These are phyloP conservation scores for Chytriomyces hyalinus DNA, from an alignment of 192 early-diverging fungal species.

Conservation along the genomic window DNA sequence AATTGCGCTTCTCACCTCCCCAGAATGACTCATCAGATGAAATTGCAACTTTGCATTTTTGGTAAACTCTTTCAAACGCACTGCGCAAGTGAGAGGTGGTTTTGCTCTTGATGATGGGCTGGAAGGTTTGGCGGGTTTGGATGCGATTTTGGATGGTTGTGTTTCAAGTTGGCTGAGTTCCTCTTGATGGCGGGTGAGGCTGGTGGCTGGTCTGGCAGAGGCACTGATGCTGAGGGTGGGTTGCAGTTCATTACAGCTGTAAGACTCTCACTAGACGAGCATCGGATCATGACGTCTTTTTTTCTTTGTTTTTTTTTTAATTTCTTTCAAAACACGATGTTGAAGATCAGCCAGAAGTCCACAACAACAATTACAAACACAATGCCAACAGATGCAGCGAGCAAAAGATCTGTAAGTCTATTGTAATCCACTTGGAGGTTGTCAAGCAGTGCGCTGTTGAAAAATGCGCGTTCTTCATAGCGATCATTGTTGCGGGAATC, in stretches of 20 bases:
- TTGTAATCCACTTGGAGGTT: background rate
- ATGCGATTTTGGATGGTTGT: too few species aligned
- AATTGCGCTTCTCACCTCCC: background rate
- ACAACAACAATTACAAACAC: background rate
- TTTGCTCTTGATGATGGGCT: too few species aligned
- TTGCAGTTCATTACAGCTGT: too few species aligned
- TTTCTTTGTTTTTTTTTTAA: too few species aligned
- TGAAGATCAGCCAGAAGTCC: background rate
- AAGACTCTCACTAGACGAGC: too few species aligned
- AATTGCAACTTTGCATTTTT: constrained; percentile 10
- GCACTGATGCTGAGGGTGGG: too few species aligned
- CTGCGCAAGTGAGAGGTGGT: background rate
- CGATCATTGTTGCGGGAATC: background rate
- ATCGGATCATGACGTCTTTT: too few species aligned
- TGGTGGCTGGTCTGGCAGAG: too few species aligned
- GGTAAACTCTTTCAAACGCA: constrained; percentile 4
- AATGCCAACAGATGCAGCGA: background rate
- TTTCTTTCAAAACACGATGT: background rate
- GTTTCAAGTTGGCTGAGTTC: too few species aligned
- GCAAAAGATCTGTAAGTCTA: background rate
- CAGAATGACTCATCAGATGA: constrained; percentile 14
- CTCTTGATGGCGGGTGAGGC: too few species aligned
- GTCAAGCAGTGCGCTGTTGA: background rate
- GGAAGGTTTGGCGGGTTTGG: too few species aligned
- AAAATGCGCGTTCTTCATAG: background rate